phyloP scores from a whole-genome alignment of 208 protist species.

The Acanthamoeba quina region DNA sequence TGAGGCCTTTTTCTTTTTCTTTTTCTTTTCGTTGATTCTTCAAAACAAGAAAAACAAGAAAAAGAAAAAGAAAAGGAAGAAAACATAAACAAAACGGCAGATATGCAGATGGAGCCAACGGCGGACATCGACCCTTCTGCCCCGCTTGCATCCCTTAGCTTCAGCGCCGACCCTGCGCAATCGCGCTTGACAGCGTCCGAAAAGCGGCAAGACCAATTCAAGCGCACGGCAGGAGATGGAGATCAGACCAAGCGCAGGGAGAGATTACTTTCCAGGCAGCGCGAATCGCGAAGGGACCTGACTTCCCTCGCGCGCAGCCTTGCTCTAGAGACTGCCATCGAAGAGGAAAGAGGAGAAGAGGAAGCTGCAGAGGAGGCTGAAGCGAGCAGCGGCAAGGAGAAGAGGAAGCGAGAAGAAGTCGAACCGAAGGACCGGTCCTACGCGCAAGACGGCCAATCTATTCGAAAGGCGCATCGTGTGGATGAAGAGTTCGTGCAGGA shows the following conservation, averaged over 20 bases:
- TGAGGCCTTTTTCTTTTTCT: no score
- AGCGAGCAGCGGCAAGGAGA: neutral
- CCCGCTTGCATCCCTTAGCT: neutral
- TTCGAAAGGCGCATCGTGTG: slow-evolving; percentile 23
- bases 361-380: neutral
- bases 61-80: no score
- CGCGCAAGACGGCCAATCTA: neutral
- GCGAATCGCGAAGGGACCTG: slow-evolving; percentile 27
- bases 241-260: slow-evolving; percentile 47
- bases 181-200: neutral
- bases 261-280: slow-evolving; percentile 10
- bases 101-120: neutral
- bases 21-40: no score
- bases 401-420: slow-evolving; percentile 10
- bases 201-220: slow-evolving; percentile 17
- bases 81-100: no score
- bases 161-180: neutral
- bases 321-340: neutral
- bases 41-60: no score
- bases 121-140: neutral
- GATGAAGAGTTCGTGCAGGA: slow-evolving; percentile 26
- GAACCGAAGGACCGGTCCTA: neutral
- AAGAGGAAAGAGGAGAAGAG: neutral
- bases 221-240: slow-evolving; percentile 12
- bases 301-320: slow-evolving; percentile 29